Base-by-base conservation (phyloP, 179 eudicot genomes). In the Actinidia arguta region DNA sequence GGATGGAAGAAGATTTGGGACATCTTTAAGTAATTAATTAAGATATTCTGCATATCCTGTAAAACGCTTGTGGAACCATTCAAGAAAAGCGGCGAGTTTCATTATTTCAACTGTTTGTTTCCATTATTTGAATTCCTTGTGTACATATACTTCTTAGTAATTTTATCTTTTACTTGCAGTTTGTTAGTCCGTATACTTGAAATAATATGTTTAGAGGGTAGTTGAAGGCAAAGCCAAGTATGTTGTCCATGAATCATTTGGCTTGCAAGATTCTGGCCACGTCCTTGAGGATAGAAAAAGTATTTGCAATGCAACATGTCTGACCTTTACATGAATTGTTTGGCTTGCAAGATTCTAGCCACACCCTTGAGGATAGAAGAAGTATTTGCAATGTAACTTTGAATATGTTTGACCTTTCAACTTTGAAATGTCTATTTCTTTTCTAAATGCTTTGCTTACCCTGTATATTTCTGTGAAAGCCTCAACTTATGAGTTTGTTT, bases 181-280 rank as follows among this genome's bases (percentile, higher is more conserved):
- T 92, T 98, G 78, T 88, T 97, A 81, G 98, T 94, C 90, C 97
- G 94, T 83, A 88, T 92, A 79, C 92, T 97, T 75, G 99, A 97
- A 88, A 91, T 94, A 68, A 88, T 94, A 72, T 97, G 99, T 87
- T 84, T 95, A 80, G 99, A 97, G 88, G 99, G 99, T 72, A 94
- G 94, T 79, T 83, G 99, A 69, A 93, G 97, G 89, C n/a, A 97
- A 94, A 91, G 99, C 98, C 69, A 97, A 97, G 87, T 94, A n/a
- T 85, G 97, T 98, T 74, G 99, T 97, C 79, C 99, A 94, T 83
- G 98, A 93, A 82, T 78, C 96, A 75, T 94, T 96, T 70, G 98
- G 95, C 27, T 82, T 94, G 83, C 98, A 94, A 85, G 98, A 97
- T 85, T 82, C 91, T 61, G 97, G 99, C 72, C 99, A 97, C 90